Evolutionary conservation across 345 rosid genomes (phyloP), one percentile per base, ranked within the genome.

Genomic region (Garcia nutans): DNA sequence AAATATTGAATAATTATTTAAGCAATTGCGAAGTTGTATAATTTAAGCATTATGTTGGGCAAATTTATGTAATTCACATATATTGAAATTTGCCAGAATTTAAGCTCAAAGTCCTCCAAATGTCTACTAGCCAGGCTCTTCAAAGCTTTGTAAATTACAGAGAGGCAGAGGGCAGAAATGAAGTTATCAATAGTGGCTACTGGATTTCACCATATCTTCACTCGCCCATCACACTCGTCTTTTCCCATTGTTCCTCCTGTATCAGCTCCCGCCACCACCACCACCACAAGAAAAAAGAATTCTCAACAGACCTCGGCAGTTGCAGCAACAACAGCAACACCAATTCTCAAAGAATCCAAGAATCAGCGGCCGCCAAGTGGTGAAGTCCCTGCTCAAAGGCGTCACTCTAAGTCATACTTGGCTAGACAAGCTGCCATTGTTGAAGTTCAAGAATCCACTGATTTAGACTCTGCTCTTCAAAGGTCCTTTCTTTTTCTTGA

Each of bases 381-480:
- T 24, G 73, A 52, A 54, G 28, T 57, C 3, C 20, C 74, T 23
- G 64, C 77, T 61, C 80, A 58, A 23, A 77, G 80, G 73, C 92
- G 81, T 66, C 87, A 86, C 78, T 81, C 94, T 15, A 87, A 79
- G 79, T 78, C 84, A 11, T 92, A 88, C 84, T 73, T 84, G 42
- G 80, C 79, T 44, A 89, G 97, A 73, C 87, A 92, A 87, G 82
- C 91, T 56, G 97, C 97, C 66, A 82, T 92, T 65, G 74, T 78
- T 55, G 85, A 90, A 76, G 83, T 94, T 26, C 88, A 88, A 66
- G 78, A 77, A n/a, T 89, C 97, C 65, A 33, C 89, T 1, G 89
- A 88, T 78, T 84, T 90, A 68, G 68, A 72, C 67, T 84, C 88
- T 19, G 85, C 95, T 61, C 93, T 94, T 45, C 76, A 86, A 23